Evolutionary conservation across 1,284 basidiomycete genomes (phyloP), one percentile per base, ranked within the genome.

Genomic region (Psilocybe mexicana): DNA sequence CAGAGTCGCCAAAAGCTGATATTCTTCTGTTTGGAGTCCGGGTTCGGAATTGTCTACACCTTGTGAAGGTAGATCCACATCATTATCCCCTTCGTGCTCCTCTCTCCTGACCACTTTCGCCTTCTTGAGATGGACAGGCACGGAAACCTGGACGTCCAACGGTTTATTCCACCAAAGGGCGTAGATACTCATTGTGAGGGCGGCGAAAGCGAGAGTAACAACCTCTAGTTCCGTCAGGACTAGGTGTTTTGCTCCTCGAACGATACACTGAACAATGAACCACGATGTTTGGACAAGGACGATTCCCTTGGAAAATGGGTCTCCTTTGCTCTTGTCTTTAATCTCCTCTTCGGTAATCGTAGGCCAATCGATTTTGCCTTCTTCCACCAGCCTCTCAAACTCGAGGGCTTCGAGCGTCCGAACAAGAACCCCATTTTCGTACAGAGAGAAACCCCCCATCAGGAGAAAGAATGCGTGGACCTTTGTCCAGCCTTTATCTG

Each of bases 131-230:
- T 47, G 47, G 6, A 59, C 42, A 8, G 48, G 54, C 6, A 52
- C 36, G 6, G 47, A 49, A 12, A 48, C 24, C 24, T 40, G 25
- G 4, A 68, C 68, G 30, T 66, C 65, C 18, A 65, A 58, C 2
- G 74, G 74, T 58, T 76, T 76, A 24, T 70, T 10, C 73, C 72
- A 73, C 74, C 74, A 76, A 3, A 71, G 58, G 18, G 52, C 43
- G 48, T 71, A 73, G 12, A 66, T 67, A 8, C 67, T 43, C 14
- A 63, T 48, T 24, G 66, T 73, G 36, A 75, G 58, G 0, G 58
- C 30, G 0, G 70, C 68, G 54, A 72, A 72, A 2, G 67, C 72
- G 14, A 72, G 38, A 0, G 73, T 74, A 3, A 67, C 59, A 6
- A 75, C 50, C 58, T 76, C 74, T 14, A 76, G 59, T 42, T 72